Conservation (phyloP, 495 filamentous ascomycete species). For the Hypoxylon lenormandii region DNA sequence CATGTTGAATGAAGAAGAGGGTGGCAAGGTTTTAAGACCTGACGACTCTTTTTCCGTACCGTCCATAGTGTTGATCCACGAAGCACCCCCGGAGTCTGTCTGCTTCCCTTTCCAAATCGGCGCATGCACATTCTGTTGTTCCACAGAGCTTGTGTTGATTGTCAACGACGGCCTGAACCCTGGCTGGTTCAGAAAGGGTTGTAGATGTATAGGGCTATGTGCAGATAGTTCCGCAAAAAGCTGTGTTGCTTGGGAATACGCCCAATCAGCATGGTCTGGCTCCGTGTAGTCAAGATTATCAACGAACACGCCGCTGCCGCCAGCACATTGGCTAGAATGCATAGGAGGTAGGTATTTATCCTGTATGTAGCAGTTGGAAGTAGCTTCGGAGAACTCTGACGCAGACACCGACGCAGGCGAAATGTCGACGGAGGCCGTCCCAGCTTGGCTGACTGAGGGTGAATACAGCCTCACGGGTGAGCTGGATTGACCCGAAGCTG, state of each 20-base stretch:
- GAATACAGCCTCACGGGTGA: neutral
- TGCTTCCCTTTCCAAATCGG: neutral
- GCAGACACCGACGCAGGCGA: neutral
- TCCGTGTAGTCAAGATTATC: neutral
- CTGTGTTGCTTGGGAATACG: neutral
- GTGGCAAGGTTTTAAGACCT: no score
- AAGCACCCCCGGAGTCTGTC: neutral
- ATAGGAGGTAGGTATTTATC: neutral
- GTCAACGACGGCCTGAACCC: neutral
- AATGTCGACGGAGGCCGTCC: neutral
- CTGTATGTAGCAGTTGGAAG: neutral
- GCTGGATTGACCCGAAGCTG: neutral
- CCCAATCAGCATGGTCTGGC: neutral
- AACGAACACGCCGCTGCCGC: neutral
- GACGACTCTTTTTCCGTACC: neutral
- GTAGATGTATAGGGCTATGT: neutral
- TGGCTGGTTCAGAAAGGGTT: neutral
- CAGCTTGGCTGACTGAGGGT: neutral
- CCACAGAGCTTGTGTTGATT: neutral
- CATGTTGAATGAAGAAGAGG: neutral
- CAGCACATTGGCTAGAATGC: neutral
- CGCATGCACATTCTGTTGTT: neutral
- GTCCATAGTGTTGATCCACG: neutral
- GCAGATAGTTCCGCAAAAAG: neutral
- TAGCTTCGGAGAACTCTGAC: neutral